Base-by-base conservation (phyloP, 148 eudicot species). In the Amaranthus hypochondriacus region DNA sequence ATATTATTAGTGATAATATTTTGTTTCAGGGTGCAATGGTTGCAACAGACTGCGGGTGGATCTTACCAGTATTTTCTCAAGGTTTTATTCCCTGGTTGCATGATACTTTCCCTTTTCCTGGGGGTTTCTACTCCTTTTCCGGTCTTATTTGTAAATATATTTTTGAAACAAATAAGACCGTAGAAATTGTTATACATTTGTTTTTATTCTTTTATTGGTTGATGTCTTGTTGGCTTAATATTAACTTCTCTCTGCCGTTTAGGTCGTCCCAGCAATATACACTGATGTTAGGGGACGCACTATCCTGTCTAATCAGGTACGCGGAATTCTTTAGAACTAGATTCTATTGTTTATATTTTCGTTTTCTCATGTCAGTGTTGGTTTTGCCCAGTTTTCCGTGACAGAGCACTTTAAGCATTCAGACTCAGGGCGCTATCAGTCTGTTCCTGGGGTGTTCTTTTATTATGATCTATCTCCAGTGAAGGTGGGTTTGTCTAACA, bases 231-330 rank as follows among this genome's bases (percentile, higher is more conserved):
- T 28, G 28, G 49, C 7, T 56, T 57, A 63, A 62, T 7, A 42
- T 76, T 69, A 81, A 82, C 85, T 87, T 89, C 68, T 7, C 47
- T 66, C 61, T 63, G 39, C 28, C 56, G 62, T 86, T 52, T 86
- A 92, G 96, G 93, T 92, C 67, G 98, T 92, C 65, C 98, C 98
- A 57, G 89, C 98, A 7, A 81, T 90, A 58, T 92, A 88, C 78
- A 88, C 88, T 6, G 71, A 89, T 78, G 76, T 82, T 66, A 84
- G 80, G 64, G 86, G 85, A 65, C 83, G 73, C 66, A 87, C 81
- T 62, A 87, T 89, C 70, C 78, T 77, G 56, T 90, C 98, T 73
- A 92, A 92, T 86, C 98, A 92, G 98, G 98, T 92, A 79, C 52
- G 67, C 18, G 39, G 47, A 68, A 54, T 43, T 51, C 48, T 14